Percentiles rank a stretch among this genome's conserved stretches.
phyloP scores from a whole-genome alignment of 345 rosid genomes.

The Corymbia maculata region DNA sequence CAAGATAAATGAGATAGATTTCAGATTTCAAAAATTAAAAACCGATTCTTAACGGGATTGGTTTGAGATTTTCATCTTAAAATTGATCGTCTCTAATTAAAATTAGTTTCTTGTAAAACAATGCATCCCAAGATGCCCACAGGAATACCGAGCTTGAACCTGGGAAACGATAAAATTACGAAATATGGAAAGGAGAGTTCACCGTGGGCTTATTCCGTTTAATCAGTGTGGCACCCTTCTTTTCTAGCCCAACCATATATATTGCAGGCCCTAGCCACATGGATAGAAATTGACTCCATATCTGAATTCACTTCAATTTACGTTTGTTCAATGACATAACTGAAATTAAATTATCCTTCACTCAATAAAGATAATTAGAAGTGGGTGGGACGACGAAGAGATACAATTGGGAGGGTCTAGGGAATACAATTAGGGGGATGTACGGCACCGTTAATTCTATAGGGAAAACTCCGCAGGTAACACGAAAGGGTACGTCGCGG shows the following conservation, averaged over 20 bases:
- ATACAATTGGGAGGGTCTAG: neutral
- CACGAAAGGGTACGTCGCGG: neutral
- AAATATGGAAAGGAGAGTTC: neutral
- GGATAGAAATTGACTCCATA: neutral
- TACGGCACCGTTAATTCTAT: neutral
- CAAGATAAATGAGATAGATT: accelerated
- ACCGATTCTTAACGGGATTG: neutral
- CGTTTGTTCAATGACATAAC: neutral
- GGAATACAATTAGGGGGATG: neutral
- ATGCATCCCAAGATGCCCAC: neutral
- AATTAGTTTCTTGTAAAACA: no score
- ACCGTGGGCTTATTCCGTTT: neutral
- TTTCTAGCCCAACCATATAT: neutral
- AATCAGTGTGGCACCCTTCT: neutral
- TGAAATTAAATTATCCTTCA: no score
- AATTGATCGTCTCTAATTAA: neutral
- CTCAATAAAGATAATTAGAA: neutral
- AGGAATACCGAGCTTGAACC: neutral
- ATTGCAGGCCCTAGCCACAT: neutral
- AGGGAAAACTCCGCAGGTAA: neutral
- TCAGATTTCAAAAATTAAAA: accelerated
- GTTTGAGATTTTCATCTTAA: neutral
- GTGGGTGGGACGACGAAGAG: neutral
- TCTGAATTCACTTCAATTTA: neutral
- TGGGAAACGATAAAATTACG: neutral